Evolutionary conservation across 2,329 filamentous ascomycete genomes (phyloP).

Genomic region (Penicillium sumatraense): DNA sequence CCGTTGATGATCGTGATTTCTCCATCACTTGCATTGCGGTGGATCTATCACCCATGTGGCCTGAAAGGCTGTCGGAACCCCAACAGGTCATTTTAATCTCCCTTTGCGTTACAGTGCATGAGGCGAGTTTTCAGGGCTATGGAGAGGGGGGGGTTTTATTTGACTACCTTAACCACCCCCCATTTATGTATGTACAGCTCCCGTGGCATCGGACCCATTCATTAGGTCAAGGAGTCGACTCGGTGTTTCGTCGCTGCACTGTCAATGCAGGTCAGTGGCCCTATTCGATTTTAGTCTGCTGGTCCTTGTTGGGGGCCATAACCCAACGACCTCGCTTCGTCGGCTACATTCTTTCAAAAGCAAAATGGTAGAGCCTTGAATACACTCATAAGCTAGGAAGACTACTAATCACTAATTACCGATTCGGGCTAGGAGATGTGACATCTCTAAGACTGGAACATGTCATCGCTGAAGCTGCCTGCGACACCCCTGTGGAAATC

Average conservation of each 20-base stretch:
- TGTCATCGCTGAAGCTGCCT: background rate
- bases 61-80: background rate
- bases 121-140: background rate
- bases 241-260: slow-evolving; percentile 18
- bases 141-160: background rate
- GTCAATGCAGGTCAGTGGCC: slow-evolving; percentile 4
- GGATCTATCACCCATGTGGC: slow-evolving; percentile 15
- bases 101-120: slow-evolving; percentile 2
- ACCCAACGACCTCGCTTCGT: slow-evolving; percentile 2
- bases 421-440: background rate
- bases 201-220: background rate
- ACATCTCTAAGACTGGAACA: background rate
- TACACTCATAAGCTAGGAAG: no score
- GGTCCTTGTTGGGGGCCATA: slow-evolving; percentile 8
- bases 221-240: slow-evolving; percentile 3
- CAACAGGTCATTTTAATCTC: background rate
- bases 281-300: background rate
- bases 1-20: slow-evolving; percentile 15
- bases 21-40: slow-evolving; percentile 19
- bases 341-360: background rate
- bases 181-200: background rate
- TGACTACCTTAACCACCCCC: background rate
- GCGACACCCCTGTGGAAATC: background rate
- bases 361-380: no score
- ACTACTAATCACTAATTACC: no score